These are phyloP conservation scores for Arabidopsis hybrid DNA, from an alignment of 441 rosid species.

Conservation along the genomic window DNA sequence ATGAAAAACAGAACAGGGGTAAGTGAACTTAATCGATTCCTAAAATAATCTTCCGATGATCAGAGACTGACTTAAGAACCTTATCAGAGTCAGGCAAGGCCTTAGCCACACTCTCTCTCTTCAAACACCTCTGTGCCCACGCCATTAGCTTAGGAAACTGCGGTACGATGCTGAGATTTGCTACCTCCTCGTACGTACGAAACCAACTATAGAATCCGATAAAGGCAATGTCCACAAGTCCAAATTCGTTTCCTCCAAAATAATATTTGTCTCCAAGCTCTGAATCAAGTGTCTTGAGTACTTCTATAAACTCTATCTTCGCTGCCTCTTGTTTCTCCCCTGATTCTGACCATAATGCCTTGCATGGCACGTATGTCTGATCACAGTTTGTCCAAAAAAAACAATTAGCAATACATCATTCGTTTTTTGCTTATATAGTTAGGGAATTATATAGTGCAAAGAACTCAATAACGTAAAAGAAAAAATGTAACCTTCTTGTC, in stretches of 20 bases:
- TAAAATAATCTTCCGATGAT: constrained; percentile 9
- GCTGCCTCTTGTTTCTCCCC: constrained; percentile 26
- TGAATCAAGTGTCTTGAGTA: not conserved
- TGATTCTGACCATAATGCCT: constrained; percentile 25
- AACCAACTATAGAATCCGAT: constrained; percentile 22
- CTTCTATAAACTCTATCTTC: not conserved
- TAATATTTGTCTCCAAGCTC: constrained; percentile 13
- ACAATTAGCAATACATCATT: not conserved
- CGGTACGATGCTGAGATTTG: not conserved
- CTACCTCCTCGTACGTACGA: not conserved
- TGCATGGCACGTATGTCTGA: constrained; percentile 13
- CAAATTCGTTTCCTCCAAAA: not conserved
- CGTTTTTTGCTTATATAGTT: not conserved
- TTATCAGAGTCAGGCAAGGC: constrained; percentile 25
- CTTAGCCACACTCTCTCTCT: constrained; percentile 36
- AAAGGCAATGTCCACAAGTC: constrained; percentile 10
- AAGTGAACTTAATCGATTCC: not conserved
- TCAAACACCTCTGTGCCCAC: constrained; percentile 27
- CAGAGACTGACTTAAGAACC: constrained; percentile 29
- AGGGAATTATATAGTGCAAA: not conserved
- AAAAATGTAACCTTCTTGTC: constrained; percentile 46
- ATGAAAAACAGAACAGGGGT: not conserved
- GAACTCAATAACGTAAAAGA: not conserved
- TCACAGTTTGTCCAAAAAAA: not conserved
- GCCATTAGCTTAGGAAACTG: not conserved